Base-by-base conservation (phyloP, 768 basidiomycete genomes). In the Pholiota conissans region DNA sequence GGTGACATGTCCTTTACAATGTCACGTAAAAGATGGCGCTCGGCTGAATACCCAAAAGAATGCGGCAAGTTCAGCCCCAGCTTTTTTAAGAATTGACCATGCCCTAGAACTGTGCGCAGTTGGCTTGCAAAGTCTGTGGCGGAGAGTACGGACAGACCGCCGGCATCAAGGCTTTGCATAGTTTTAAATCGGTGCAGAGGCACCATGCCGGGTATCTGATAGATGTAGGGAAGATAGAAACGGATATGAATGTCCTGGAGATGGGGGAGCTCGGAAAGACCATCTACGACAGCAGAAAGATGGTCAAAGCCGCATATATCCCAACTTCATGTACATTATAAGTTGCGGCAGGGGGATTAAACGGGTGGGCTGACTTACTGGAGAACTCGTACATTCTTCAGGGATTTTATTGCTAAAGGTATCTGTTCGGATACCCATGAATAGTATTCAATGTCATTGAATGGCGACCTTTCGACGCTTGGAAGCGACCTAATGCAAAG, bases 371-470 rank as follows among this genome's bases (percentile, higher is more conserved):
- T 7, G 11, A 53, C 57, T 18, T 49, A 58, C 57, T 39, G 35
- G n/a, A 53, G 45, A 34, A 39, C 45, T 2, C 57, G 57, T 35
- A 58, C 30, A 37, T 53, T 58, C 18, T 20, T 22, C 26, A 58
- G 32, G 14, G 57, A 46, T 35, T 29, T 28, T 28, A 58, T 28
- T 11, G 50, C 56, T n/a, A n/a, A n/a, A n/a, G n/a, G n/a, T n/a
- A n/a, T n/a, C n/a, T n/a, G n/a, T n/a, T n/a, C n/a, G n/a, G n/a
- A n/a, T n/a, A n/a, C n/a, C n/a, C n/a, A n/a, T n/a, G n/a, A n/a
- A n/a, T n/a, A n/a, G n/a, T n/a, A n/a, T n/a, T n/a, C 29, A 46
- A 8, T 20, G 34, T 28, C 18, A 57, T 22, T 42, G 51, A 52
- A n/a, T 29, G 14, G 27, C 26, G 27, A 29, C 27, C 6, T 11